Evolutionary conservation across 768 basidiomycete genomes (phyloP).

Genomic region (Krasilnikovozyma curviuscula): DNA sequence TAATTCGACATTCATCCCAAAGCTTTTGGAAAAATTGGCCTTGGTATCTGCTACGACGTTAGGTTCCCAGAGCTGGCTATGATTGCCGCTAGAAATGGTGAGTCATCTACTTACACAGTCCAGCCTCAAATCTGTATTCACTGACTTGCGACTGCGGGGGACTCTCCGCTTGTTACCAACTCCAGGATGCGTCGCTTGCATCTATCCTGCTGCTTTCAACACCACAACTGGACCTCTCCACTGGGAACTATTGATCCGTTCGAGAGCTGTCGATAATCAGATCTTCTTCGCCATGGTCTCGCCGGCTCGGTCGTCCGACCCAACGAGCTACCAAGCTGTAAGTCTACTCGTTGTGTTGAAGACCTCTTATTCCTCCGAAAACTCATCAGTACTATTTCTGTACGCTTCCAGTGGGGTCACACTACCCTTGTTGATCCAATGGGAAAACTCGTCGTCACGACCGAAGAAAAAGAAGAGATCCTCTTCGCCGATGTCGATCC

Average conservation of each 20-base stretch:
- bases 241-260: slow-evolving; percentile 80
- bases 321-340: slow-evolving; percentile 57
- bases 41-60: slow-evolving; percentile 42
- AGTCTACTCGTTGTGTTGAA: slow-evolving; percentile 4
- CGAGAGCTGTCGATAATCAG: slow-evolving; percentile 85
- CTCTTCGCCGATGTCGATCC: slow-evolving; percentile 62
- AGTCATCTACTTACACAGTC: slow-evolving; percentile 57
- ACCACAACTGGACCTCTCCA: slow-evolving; percentile 84
- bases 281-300: slow-evolving; percentile 93
- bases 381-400: not conserved
- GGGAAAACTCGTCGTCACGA: slow-evolving; percentile 55
- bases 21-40: slow-evolving; percentile 94
- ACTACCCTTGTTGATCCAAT: slow-evolving; percentile 78
- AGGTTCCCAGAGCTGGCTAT: slow-evolving; percentile 64
- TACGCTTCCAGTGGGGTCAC: slow-evolving; percentile 52
- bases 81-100: slow-evolving; percentile 71
- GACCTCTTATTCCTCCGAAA: not conserved
- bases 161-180: not conserved
- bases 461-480: slow-evolving; percentile 58
- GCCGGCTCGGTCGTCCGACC: slow-evolving; percentile 64
- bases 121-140: slow-evolving; percentile 87
- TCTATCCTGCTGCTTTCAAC: slow-evolving; percentile 88
- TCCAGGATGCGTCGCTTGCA: slow-evolving; percentile 61
- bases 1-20: not conserved
- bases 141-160: not conserved